Conservation (phyloP, 192 early-diverging fungal species). For the Mortierella alpina region DNA sequence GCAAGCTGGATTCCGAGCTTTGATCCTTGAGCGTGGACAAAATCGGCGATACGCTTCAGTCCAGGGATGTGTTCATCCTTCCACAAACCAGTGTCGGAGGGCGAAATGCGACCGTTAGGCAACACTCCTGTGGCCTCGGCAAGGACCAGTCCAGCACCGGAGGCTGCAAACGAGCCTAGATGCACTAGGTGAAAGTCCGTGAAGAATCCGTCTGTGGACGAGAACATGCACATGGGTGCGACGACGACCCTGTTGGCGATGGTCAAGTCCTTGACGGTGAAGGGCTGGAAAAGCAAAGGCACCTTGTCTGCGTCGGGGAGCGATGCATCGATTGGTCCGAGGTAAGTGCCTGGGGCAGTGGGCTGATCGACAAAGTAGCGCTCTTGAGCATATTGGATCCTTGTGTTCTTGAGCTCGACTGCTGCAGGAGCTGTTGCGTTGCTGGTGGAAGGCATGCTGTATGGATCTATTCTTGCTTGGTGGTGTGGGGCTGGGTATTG, state of each 20-base stretch:
- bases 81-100: constrained; percentile 84
- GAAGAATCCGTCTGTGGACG: constrained; percentile 68
- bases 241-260: constrained; percentile 83
- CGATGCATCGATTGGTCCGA: constrained; percentile 14
- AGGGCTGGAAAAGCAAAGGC: constrained; percentile 68
- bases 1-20: constrained; percentile 80
- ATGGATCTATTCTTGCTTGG: too few species aligned
- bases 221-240: constrained; percentile 88
- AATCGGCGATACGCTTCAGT: constrained; percentile 66
- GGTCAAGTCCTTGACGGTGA: constrained; percentile 69
- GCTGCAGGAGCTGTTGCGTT: too few species aligned
- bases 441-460: too few species aligned
- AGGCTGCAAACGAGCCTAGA: constrained; percentile 73
- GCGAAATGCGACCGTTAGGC: constrained; percentile 78
- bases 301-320: constrained; percentile 10
- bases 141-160: constrained; percentile 82
- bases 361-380: constrained; percentile 23
- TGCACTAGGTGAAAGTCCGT: constrained; percentile 75
- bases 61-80: constrained; percentile 78
- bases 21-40: constrained; percentile 69
- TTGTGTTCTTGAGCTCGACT: not conserved
- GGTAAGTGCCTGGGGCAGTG: constrained; percentile 14
- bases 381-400: constrained; percentile 10
- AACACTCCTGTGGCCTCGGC: constrained; percentile 81
- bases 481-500: too few species aligned